A percentile compares a stretch with the other conserved stretches of the same genome.
phyloP scores from a whole-genome alignment of 495 filamentous ascomycete genomes.

The Aspergillus homomorphus region DNA sequence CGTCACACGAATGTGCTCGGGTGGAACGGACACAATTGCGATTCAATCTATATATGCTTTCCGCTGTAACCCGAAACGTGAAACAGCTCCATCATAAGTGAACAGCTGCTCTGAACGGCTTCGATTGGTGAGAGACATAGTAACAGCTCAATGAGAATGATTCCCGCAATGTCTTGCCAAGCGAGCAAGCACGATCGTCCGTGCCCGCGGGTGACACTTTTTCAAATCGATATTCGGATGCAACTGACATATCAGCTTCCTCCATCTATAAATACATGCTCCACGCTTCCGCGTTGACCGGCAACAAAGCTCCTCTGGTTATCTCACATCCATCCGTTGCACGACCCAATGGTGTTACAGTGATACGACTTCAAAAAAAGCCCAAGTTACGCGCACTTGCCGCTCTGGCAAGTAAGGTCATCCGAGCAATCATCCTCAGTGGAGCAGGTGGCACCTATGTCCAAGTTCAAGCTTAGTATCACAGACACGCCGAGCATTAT shows the following conservation, averaged over 20 bases:
- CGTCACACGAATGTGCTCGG: neutral
- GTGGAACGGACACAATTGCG: neutral
- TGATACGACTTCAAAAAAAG: neutral
- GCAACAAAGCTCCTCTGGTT: neutral
- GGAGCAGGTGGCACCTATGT: constrained; percentile 22
- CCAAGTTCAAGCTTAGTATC: neutral
- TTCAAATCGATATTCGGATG: neutral
- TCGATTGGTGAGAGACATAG: neutral
- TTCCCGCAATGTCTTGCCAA: too few relatives aligned
- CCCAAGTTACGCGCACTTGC: constrained; percentile 13
- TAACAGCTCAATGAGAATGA: too few relatives aligned
- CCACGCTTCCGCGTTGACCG: neutral
- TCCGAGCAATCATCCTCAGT: constrained; percentile 21
- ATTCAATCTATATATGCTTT: neutral
- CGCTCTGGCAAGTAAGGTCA: constrained; percentile 17
- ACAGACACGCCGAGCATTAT: neutral
- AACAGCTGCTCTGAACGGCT: neutral
- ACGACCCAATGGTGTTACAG: neutral
- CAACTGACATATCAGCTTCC: neutral
- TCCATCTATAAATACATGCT: neutral
- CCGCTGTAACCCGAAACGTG: neutral
- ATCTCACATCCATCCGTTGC: neutral
- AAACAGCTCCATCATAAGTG: neutral
- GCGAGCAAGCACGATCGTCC: too few relatives aligned
- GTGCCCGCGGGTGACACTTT: too few relatives aligned